These are phyloP conservation scores for Fusarium protoensiforme DNA, from an alignment of 2,329 filamentous ascomycete genomes.

Conservation along the genomic window DNA sequence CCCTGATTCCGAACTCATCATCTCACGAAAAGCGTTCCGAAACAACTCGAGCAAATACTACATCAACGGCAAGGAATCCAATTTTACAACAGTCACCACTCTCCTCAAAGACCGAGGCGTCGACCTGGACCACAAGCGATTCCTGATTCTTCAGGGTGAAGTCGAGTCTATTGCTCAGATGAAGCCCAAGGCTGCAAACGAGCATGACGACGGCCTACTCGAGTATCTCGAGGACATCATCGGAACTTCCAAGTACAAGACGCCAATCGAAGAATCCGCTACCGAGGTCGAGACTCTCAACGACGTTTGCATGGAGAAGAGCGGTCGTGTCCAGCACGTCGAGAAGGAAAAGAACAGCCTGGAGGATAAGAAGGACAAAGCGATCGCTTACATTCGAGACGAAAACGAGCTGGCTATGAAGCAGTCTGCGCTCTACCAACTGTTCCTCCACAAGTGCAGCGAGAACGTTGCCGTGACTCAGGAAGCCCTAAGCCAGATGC, in stretches of 20 bases:
- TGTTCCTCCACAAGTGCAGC: constrained; percentile 87
- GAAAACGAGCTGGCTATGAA: constrained; percentile 94
- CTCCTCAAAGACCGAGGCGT: constrained; percentile 89
- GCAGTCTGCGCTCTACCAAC: constrained; percentile 91
- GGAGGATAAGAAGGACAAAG: constrained; percentile 97
- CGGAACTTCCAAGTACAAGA: constrained; percentile 97
- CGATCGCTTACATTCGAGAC: constrained; percentile 86
- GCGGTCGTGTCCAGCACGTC: constrained; percentile 92
- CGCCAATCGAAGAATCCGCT: constrained; percentile 93
- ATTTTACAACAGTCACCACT: constrained; percentile 90
- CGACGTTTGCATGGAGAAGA: constrained; percentile 95
- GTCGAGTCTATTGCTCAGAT: constrained; percentile 99
- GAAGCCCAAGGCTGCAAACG: constrained; percentile 95
- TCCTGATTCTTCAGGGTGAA: constrained; percentile 96
- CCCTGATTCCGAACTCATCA: constrained; percentile 84
- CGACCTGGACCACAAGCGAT: constrained; percentile 97
- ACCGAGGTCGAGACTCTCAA: constrained; percentile 91
- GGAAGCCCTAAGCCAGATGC: constrained; percentile 91
- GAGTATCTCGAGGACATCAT: constrained; percentile 99
- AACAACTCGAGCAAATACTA: constrained; percentile 99
- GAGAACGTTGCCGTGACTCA: constrained; percentile 90
- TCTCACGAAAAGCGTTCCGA: constrained; percentile 94
- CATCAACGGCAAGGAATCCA: constrained; percentile 89
- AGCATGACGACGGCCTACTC: constrained; percentile 94
- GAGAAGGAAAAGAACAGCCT: constrained; percentile 95